phyloP scores from a whole-genome alignment of 768 basidiomycete species.

The Boletus eberwhitei region DNA sequence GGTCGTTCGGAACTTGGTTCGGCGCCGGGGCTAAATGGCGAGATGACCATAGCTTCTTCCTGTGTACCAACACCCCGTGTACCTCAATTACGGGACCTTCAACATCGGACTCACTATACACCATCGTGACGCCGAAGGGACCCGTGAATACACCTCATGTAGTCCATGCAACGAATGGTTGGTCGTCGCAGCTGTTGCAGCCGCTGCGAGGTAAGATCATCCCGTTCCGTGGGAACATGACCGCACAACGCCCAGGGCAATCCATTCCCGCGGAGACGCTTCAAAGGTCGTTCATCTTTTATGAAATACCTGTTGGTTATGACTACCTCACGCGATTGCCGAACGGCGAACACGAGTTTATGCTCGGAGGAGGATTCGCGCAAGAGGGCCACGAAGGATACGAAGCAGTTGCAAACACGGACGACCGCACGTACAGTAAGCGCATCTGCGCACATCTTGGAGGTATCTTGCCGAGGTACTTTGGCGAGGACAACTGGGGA shows the following conservation, averaged over 20 bases:
- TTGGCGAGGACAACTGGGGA: conserved; percentile 46
- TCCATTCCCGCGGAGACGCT: conserved; percentile 34
- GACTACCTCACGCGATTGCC: conserved; percentile 71
- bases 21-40: not conserved
- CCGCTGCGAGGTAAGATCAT: conserved; percentile 60
- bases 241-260: conserved; percentile 56
- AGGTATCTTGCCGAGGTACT: conserved; percentile 51
- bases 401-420: conserved; percentile 36
- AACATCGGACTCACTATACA: conserved; percentile 38
- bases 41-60: conserved; percentile 43
- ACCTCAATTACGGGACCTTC: conserved; percentile 42
- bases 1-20: conserved; percentile 13
- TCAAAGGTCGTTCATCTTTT: conserved; percentile 56
- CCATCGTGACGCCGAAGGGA: conserved; percentile 61
- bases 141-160: conserved; percentile 55
- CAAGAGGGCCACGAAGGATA: conserved; percentile 30
- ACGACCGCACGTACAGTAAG: conserved; percentile 36
- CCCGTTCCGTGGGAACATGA: conserved; percentile 59
- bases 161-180: conserved; percentile 84
- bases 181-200: conserved; percentile 68
- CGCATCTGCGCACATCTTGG: conserved; percentile 36
- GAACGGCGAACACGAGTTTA: conserved; percentile 45
- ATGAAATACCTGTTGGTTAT: conserved; percentile 41
- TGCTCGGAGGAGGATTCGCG: conserved; percentile 60
- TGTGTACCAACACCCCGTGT: conserved; percentile 63